Evolutionary conservation across 805 yeast species (phyloP), one percentile per base, ranked within the genome.

Genomic region (Candida insectalens): DNA sequence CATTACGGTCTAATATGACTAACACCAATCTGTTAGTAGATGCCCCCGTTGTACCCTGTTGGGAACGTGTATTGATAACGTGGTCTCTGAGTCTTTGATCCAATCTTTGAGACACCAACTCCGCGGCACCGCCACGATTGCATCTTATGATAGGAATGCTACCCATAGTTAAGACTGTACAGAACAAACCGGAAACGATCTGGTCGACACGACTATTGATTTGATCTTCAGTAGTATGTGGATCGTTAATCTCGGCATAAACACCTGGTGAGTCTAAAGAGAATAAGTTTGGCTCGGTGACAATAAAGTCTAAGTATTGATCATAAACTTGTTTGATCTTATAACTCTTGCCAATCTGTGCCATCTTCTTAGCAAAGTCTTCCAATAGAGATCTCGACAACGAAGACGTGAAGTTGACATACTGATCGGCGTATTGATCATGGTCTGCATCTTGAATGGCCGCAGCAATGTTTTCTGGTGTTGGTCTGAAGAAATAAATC

Each of bases 101-200:
- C 39, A 92, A 67, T 48, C 80, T 83, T 45, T 80, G 82, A 2
- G 96, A 94, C 25, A 92, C 82, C 51, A 88, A 70, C 53, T 92
- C 97, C 2, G 97, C 96, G 0, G 99, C 94, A 1, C 96, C 96
- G 32, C 94, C 94, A 27, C 79, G 67, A 29, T 92, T 88, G 34
- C 95, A 80, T 48, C 99, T 72, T 40, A 92, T 84, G 33, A 92
- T 76, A 1, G 99, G 99, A 21, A 92, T 73, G 6, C 77, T 68
- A 10, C 80, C 83, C 51, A 76, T 63, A 8, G 95, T 84, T 44
- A 87, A 69, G 7, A 92, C 69, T 9, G 83, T 66, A 31, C 89
- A 79, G 51, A 84, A 82, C 31, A 92, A 58, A 0, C 96, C 96
- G 43, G 67, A 71, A 14, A 95, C 84, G 25, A 89, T 75, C 19